Evolutionary conservation across 257 asterid genomes (phyloP).

Genomic region (Solanum gandarillasii): DNA sequence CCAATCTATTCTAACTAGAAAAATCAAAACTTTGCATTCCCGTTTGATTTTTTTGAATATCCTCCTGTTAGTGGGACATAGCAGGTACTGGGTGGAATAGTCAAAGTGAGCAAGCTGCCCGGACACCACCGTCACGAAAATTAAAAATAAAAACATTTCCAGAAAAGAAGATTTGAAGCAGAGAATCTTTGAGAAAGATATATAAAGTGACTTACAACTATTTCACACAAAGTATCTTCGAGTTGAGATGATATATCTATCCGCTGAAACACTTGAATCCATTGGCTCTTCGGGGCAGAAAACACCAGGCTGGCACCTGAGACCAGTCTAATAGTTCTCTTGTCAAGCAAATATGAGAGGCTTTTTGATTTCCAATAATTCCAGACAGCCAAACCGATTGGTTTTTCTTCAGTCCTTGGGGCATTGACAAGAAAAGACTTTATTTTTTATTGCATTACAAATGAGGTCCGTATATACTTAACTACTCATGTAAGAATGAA

Average conservation of each 20-base stretch:
- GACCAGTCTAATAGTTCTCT: constrained; percentile 59
- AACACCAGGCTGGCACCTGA: constrained; percentile 66
- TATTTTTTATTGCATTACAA: background rate
- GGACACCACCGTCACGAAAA: background rate
- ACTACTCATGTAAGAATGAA: background rate
- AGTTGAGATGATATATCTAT: constrained; percentile 25
- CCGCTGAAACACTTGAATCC: constrained; percentile 52
- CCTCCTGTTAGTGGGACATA: background rate
- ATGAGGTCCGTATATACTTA: background rate
- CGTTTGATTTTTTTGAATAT: background rate
- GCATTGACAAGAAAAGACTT: background rate
- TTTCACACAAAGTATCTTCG: constrained; percentile 29
- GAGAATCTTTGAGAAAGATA: background rate
- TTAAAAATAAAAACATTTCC: background rate
- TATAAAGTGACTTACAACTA: constrained; percentile 35
- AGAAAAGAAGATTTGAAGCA: background rate
- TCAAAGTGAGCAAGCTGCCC: background rate
- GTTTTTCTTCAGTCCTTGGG: constrained; percentile 41
- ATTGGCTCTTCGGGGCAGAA: constrained; percentile 50
- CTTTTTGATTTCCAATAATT: constrained; percentile 49
- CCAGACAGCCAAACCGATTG: constrained; percentile 38
- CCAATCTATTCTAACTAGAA: background rate
- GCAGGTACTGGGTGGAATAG: background rate
- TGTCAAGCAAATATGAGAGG: constrained; percentile 67
- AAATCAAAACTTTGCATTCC: background rate